These are phyloP conservation scores for Emergomyces africanus DNA, from an alignment of 2,329 filamentous ascomycete species.

Conservation along the genomic window DNA sequence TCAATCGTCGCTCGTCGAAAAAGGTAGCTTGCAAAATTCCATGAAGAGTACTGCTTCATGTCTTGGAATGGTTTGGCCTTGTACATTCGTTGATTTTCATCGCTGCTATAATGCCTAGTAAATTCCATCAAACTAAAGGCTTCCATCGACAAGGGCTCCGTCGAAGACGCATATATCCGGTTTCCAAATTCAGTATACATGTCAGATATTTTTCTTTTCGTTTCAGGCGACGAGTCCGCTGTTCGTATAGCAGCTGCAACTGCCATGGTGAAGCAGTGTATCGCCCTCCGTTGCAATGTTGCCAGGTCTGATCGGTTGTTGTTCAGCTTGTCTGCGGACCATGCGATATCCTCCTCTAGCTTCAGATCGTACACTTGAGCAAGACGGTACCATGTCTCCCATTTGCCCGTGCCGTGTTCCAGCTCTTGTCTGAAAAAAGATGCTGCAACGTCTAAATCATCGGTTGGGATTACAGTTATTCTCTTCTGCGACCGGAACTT, in stretches of 20 bases:
- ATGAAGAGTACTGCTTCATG: constrained; percentile 47
- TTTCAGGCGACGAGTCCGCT: constrained; percentile 42
- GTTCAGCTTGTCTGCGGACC: constrained; percentile 86
- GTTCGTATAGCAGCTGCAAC: constrained; percentile 47
- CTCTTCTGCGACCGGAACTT: constrained; percentile 74
- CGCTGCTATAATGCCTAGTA: constrained; percentile 47
- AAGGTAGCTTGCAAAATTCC: constrained; percentile 51
- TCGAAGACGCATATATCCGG: constrained; percentile 54
- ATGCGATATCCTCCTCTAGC: constrained; percentile 73
- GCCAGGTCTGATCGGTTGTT: constrained; percentile 64
- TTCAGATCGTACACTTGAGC: constrained; percentile 82
- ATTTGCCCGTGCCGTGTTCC: constrained; percentile 67
- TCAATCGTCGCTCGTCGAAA: constrained; percentile 47
- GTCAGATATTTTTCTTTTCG: constrained; percentile 46
- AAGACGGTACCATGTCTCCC: constrained; percentile 84
- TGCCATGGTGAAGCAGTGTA: constrained; percentile 69
- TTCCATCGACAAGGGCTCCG: constrained; percentile 55
- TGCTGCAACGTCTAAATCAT: constrained; percentile 70
- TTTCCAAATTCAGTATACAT: constrained; percentile 57
- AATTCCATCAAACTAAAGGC: constrained; percentile 52
- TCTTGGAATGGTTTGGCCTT: constrained; percentile 44
- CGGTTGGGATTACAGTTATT: constrained; percentile 59
- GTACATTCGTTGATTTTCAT: constrained; percentile 42
- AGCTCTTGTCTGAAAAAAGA: constrained; percentile 70
- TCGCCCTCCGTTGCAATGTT: constrained; percentile 62